Evolutionary conservation across 23 red algal genomes (phyloP).

Genomic region (Gracilariopsis chorda): DNA sequence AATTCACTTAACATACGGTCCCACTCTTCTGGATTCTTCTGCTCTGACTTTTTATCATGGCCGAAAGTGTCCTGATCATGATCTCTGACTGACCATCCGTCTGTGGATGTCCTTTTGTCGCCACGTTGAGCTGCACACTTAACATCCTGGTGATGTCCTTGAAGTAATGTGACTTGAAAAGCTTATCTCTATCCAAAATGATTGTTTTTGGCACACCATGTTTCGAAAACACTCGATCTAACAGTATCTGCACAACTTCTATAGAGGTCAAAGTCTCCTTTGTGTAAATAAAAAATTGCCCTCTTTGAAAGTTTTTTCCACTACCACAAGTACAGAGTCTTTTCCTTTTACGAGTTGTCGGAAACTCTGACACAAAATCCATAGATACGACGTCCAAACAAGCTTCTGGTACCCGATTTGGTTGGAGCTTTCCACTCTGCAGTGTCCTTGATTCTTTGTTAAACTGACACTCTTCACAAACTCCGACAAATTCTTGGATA

Average conservation of each 20-base stretch:
- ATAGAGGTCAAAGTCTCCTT: background rate
- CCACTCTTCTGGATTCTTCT: slow-evolving; percentile 18
- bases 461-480: background rate
- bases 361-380: slow-evolving; percentile 44
- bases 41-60: background rate
- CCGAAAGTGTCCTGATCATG: background rate
- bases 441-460: slow-evolving; percentile 10
- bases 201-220: slow-evolving; percentile 26
- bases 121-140: background rate
- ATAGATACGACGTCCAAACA: slow-evolving; percentile 10
- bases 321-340: background rate
- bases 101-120: background rate
- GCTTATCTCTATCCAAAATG: slow-evolving; percentile 20
- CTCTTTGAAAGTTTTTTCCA: slow-evolving; percentile 29
- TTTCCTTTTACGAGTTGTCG: background rate
- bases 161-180: slow-evolving; percentile 9
- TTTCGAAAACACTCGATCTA: background rate
- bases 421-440: slow-evolving; percentile 24
- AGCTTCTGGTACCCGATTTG: background rate
- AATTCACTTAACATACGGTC: slow-evolving; percentile 17
- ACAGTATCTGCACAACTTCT: background rate
- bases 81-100: slow-evolving; percentile 10
- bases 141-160: background rate
- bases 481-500: background rate
- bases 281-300: background rate